Evolutionary conservation across 345 rosid species (phyloP).

Genomic region (Microcos paniculata): DNA sequence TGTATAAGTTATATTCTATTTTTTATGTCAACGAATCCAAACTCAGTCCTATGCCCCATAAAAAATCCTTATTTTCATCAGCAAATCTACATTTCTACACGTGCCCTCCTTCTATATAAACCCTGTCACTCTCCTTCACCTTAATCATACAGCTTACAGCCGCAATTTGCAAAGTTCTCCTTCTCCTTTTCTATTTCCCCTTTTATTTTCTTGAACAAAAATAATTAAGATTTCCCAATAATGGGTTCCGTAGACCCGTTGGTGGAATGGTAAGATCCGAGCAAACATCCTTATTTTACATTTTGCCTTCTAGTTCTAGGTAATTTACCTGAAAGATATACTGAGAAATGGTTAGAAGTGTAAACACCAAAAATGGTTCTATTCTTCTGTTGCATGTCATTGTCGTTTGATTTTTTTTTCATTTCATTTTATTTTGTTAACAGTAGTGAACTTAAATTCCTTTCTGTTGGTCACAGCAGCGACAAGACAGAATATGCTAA

Average conservation of each 20-base stretch:
- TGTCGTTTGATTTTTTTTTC: neutral
- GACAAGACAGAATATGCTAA: constrained; percentile 19
- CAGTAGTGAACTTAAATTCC: neutral
- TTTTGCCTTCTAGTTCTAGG: too few relatives aligned
- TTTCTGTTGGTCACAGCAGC: neutral
- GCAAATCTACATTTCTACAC: neutral
- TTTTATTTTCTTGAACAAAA: neutral
- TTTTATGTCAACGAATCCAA: too few relatives aligned
- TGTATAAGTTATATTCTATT: too few relatives aligned
- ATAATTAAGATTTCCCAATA: neutral
- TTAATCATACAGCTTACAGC: neutral
- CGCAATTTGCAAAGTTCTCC: neutral
- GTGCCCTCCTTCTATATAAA: neutral
- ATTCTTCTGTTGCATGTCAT: neutral
- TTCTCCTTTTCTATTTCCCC: neutral
- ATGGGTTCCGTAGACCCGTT: neutral
- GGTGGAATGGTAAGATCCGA: neutral
- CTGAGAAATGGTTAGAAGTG: too few relatives aligned
- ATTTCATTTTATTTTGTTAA: neutral
- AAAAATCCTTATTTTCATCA: neutral
- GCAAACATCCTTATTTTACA: neutral
- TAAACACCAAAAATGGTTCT: neutral
- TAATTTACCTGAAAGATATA: too few relatives aligned
- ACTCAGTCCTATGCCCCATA: too few relatives aligned
- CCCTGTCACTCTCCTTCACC: neutral